These are phyloP conservation scores for Epichloe bromicola DNA, from an alignment of 2,329 filamentous ascomycete genomes.

Conservation along the genomic window DNA sequence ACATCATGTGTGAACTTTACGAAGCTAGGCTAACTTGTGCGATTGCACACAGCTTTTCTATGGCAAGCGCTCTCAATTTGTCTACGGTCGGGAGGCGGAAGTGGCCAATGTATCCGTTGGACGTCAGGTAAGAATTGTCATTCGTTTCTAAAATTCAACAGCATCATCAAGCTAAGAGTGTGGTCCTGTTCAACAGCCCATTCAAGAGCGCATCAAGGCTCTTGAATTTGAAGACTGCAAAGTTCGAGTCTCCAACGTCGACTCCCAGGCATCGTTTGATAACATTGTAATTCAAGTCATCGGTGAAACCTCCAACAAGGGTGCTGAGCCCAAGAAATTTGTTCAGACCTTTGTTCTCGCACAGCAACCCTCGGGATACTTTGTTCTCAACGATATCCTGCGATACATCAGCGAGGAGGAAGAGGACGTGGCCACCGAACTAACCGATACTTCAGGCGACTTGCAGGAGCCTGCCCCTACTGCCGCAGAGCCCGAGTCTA, in stretches of 20 bases:
- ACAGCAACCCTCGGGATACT: conserved; percentile 92
- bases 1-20: background rate
- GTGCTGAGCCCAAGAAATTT: conserved; percentile 84
- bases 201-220: conserved; percentile 86
- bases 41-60: conserved; percentile 60
- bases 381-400: conserved; percentile 96
- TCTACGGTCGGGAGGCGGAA: conserved; percentile 84
- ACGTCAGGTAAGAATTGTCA: conserved; percentile 48
- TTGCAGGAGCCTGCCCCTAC: conserved; percentile 18
- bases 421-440: conserved; percentile 47
- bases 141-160: background rate
- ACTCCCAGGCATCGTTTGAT: conserved; percentile 82
- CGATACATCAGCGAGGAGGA: conserved; percentile 78
- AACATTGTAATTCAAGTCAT: conserved; percentile 98
- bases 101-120: conserved; percentile 77
- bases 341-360: conserved; percentile 96
- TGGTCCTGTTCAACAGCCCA: conserved; percentile 45
- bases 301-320: conserved; percentile 93
- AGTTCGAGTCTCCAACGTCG: conserved; percentile 94
- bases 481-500: conserved; percentile 16
- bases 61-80: conserved; percentile 88
- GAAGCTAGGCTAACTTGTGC: background rate
- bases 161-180: conserved; percentile 6
- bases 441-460: conserved; percentile 18
- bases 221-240: conserved; percentile 97